These are phyloP conservation scores for Xanthoceras sorbifolium DNA, from an alignment of 345 rosid genomes.

Conservation along the genomic window DNA sequence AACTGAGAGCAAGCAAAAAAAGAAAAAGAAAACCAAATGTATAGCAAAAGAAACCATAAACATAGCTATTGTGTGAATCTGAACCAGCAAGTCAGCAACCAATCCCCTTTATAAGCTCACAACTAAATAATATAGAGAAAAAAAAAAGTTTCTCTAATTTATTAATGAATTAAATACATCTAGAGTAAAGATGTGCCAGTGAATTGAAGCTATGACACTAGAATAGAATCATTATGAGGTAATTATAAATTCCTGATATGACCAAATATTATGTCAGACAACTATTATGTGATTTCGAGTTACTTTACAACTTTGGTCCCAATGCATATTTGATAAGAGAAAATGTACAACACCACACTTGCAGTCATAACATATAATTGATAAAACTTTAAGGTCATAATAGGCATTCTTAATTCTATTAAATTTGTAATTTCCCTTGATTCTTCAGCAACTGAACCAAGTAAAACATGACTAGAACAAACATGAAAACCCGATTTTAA, in stretches of 20 bases:
- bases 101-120: background rate
- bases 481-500: constrained; percentile 9
- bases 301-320: background rate
- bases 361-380: background rate
- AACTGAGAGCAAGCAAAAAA: constrained; percentile 17
- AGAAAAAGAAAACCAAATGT: background rate
- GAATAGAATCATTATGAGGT: background rate
- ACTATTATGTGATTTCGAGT: background rate
- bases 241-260: background rate
- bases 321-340: background rate
- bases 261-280: background rate
- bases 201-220: background rate
- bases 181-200: background rate
- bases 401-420: background rate
- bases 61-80: background rate
- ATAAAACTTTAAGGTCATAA: background rate
- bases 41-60: background rate
- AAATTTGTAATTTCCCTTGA: background rate
- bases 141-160: background rate
- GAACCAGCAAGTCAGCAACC: background rate
- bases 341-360: background rate
- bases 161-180: background rate
- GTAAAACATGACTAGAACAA: background rate
- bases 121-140: background rate
- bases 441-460: constrained; percentile 4